phyloP scores from a whole-genome alignment of 306 rosid species.

The Bauhinia variegata region DNA sequence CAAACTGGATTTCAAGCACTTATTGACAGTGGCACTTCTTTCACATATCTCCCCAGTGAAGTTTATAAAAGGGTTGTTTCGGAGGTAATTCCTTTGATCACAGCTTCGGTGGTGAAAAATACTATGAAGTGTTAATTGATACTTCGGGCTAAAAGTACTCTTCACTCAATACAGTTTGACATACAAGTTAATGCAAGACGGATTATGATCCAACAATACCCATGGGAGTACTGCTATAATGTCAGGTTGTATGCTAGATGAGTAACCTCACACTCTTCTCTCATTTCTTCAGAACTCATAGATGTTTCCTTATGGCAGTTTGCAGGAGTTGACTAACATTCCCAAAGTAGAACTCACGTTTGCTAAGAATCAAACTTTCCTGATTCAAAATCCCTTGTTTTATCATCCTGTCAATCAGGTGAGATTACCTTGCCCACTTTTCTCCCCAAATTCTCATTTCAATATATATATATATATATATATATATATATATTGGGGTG shows the following conservation, averaged over 20 bases:
- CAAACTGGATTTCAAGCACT: conserved; percentile 47
- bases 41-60: conserved; percentile 59
- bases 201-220: conserved; percentile 9
- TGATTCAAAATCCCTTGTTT: conserved; percentile 49
- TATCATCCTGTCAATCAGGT: conserved; percentile 34
- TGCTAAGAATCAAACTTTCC: conserved; percentile 50
- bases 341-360: conserved; percentile 51
- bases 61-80: conserved; percentile 45
- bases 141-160: conserved; percentile 16
- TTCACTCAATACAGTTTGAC: conserved; percentile 60
- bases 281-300: conserved; percentile 33
- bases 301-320: conserved; percentile 44
- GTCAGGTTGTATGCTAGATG: conserved; percentile 42
- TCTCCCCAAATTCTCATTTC: background rate
- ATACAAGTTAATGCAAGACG: conserved; percentile 55
- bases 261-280: conserved; percentile 9
- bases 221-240: conserved; percentile 65
- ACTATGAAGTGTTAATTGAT: background rate
- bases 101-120: conserved; percentile 14
- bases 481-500: background rate
- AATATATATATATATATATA: background rate
- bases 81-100: conserved; percentile 46
- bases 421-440: conserved; percentile 16
- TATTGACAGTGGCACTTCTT: conserved; percentile 63
- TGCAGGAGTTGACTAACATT: conserved; percentile 38